Evolutionary conservation across 768 basidiomycete species (phyloP).

Genomic region (Macrocybe gigantea): DNA sequence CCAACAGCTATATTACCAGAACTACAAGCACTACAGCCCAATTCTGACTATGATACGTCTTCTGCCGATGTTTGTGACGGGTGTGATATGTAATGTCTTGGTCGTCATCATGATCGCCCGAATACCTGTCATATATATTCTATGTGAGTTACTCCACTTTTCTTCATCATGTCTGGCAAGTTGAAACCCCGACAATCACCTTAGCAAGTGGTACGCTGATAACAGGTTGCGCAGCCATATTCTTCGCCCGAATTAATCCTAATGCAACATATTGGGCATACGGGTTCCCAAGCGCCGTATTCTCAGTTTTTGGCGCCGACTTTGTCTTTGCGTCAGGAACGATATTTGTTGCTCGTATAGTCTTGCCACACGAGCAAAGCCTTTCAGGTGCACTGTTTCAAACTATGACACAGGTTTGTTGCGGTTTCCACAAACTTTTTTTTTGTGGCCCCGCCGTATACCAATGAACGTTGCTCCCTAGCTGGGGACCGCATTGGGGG

Average conservation of each 20-base stretch:
- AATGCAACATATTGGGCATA: slow-evolving; percentile 64
- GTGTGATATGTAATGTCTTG: slow-evolving; percentile 56
- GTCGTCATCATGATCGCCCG: slow-evolving; percentile 55
- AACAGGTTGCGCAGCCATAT: slow-evolving; percentile 50
- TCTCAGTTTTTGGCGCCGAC: slow-evolving; percentile 71
- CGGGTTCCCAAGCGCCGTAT: slow-evolving; percentile 61
- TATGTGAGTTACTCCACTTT: no score
- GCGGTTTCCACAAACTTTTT: neutral
- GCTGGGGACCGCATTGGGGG: slow-evolving; percentile 66
- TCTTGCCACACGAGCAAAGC: slow-evolving; percentile 65
- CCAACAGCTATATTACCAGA: slow-evolving; percentile 67
- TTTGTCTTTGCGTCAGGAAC: slow-evolving; percentile 73
- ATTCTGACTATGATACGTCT: slow-evolving; percentile 60
- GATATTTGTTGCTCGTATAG: slow-evolving; percentile 66
- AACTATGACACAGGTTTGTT: slow-evolving; percentile 64
- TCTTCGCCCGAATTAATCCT: slow-evolving; percentile 65
- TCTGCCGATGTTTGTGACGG: slow-evolving; percentile 69
- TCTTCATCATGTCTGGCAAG: no score
- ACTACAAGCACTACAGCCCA: slow-evolving; percentile 48
- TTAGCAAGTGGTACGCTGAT: slow-evolving; percentile 40
- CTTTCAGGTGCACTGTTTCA: slow-evolving; percentile 73
- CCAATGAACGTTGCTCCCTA: slow-evolving; percentile 13
- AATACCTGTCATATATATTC: slow-evolving; percentile 31
- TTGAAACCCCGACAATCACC: no score
- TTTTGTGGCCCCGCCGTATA: neutral